Evolutionary conservation across 2,329 filamentous ascomycete species (phyloP), one percentile per base, ranked within the genome.

Genomic region (Trichoderma harzianum): DNA sequence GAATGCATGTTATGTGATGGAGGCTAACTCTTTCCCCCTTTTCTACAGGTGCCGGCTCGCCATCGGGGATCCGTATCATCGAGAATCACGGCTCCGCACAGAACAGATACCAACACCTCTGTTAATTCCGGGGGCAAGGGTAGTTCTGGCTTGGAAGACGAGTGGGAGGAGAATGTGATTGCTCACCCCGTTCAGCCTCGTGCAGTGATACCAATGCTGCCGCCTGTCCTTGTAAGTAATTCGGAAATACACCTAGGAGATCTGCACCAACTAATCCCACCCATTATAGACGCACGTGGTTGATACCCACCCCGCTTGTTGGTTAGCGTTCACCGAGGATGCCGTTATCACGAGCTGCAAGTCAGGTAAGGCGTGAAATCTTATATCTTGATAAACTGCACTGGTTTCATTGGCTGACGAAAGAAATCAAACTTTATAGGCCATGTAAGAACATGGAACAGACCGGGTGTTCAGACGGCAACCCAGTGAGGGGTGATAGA

Each of bases 271-370:
- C 73, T 75, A 60, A 74, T 51, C 14, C 26, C 18, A 8, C 32
- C 28, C 47, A 34, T 60, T 21, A 60, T 72, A 95, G 85, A 93
- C 92, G 62, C 98, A 97, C 81, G 85, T 88, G 14, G 90, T 97
- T 43, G 94, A 97, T 80, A 89, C 91, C 73, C 94, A 98, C 81
- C 94, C 95, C 68, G 85, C 97, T 60, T 93, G 90, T 80, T 97
- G 95, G 92, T 83, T 99, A 51, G 93, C 91, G n/a, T 99, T 99
- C 77, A 95, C 95, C 69, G 92, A 98, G 79, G 91, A 97, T 77
- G 92, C 92, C 74, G 97, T 99, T 75, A 91, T 98, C 78, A 98
- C 94, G 43, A 94, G 93, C 75, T 98, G 94, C 83, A 92, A 94
- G 79, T 93, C 91, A 83, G 95, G 95, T 97, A 85, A 81, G 91